phyloP scores from a whole-genome alignment of 1,284 basidiomycete species.

The Sanghuangporus sanghuang region DNA sequence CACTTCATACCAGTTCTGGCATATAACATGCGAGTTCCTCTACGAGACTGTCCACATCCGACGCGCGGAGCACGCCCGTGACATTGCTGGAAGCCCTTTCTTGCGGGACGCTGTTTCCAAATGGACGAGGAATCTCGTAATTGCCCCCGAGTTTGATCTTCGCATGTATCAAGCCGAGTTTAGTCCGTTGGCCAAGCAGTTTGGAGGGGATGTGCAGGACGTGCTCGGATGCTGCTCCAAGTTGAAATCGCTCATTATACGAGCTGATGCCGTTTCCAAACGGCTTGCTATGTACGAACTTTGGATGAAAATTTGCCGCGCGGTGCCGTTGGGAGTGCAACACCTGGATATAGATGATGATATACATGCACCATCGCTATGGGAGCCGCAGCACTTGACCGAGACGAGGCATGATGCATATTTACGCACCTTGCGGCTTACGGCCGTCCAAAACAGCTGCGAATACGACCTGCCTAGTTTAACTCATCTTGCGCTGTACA shows the following conservation, averaged over 20 bases:
- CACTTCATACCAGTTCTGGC: slow-evolving; percentile 8
- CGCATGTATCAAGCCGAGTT: not conserved
- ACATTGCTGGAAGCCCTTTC: slow-evolving; percentile 1
- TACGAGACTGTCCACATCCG: slow-evolving; percentile 5
- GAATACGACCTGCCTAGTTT: slow-evolving; percentile 1
- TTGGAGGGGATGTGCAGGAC: not conserved
- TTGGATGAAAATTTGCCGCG: slow-evolving; percentile 7
- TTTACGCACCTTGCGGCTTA: slow-evolving; percentile 3
- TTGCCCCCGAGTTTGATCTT: slow-evolving; percentile 1
- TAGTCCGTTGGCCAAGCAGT: not conserved
- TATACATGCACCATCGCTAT: not conserved
- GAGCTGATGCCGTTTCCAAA: slow-evolving; percentile 5
- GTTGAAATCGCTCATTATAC: not conserved
- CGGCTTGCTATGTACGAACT: slow-evolving; percentile 1
- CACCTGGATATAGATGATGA: slow-evolving; percentile 9
- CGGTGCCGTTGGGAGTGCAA: slow-evolving; percentile 5
- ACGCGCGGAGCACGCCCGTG: slow-evolving; percentile 1
- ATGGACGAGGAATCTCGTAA: slow-evolving; percentile 3
- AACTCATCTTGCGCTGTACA: not conserved
- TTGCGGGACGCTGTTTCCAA: not conserved
- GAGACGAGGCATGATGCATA: not conserved
- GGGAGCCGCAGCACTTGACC: slow-evolving; percentile 1
- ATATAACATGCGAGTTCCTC: slow-evolving; percentile 10
- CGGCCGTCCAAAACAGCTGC: not conserved
- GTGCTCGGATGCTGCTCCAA: not conserved